phyloP scores from a whole-genome alignment of 1,284 basidiomycete genomes.

The Coniferiporia sulphurascens region DNA sequence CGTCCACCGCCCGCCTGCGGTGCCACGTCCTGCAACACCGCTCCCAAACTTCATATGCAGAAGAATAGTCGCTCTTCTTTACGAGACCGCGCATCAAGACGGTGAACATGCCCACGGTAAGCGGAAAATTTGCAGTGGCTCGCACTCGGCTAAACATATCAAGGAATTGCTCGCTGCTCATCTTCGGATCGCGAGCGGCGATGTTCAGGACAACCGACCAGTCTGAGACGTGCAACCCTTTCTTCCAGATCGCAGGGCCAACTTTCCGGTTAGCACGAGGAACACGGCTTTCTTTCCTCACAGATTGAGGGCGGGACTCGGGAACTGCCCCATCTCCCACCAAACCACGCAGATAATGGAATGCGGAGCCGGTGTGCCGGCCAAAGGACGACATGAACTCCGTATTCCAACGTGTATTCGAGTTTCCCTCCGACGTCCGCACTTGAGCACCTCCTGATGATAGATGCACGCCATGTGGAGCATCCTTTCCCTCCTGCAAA shows the following conservation, averaged over 20 bases:
- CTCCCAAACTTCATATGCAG: constrained; percentile 43
- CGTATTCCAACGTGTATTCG: constrained; percentile 27
- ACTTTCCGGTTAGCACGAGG: background rate
- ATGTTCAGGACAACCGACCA: constrained; percentile 29
- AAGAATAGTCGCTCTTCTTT: constrained; percentile 31
- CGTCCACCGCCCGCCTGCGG: constrained; percentile 38
- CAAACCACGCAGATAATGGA: constrained; percentile 39
- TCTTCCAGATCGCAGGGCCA: constrained; percentile 3
- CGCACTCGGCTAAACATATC: constrained; percentile 32
- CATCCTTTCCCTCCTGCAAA: constrained; percentile 19
- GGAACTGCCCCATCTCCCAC: constrained; percentile 21
- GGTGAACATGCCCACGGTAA: constrained; percentile 42
- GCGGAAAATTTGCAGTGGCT: constrained; percentile 25
- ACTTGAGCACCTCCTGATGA: background rate
- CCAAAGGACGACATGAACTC: constrained; percentile 28
- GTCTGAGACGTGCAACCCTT: background rate
- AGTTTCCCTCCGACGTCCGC: constrained; percentile 3
- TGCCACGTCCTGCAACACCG: constrained; percentile 25
- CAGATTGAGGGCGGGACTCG: background rate
- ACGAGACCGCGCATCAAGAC: constrained; percentile 51
- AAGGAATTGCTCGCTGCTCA: constrained; percentile 33
- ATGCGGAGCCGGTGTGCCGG: constrained; percentile 38
- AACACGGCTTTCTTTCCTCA: background rate
- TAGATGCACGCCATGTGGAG: constrained; percentile 23
- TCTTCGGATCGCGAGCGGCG: constrained; percentile 28